Base-by-base conservation (phyloP, 2,329 filamentous ascomycete species). In the Hymenoscyphus fraxineus region DNA sequence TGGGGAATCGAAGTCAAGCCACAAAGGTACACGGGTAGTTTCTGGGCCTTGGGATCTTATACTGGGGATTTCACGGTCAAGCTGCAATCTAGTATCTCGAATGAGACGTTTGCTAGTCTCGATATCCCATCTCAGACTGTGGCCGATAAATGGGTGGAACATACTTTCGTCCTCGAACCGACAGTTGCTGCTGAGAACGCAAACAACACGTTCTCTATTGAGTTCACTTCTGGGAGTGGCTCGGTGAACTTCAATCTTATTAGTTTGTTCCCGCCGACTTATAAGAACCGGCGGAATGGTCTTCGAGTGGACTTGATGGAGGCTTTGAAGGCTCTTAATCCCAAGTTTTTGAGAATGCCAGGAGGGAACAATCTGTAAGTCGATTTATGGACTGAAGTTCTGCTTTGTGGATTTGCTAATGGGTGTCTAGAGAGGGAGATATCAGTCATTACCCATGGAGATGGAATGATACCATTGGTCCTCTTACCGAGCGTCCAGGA, bases 271-370 rank as follows among this genome's bases (percentile, higher is more conserved):
- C 85, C 84, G 1, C 83, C 83, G 0, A 87, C 85, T 0, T 87
- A 82, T 73, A 86, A 86, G 67, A 77, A 79, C 65, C 79, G 82
- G 16, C 47, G 62, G 58, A 89, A 89, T 68, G 87, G 87, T 0
- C 76, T 87, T 51, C 77, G 85, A 6, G 74, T 80, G 9, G 85
- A 88, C 60, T 75, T 88, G 60, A 82, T 81, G 6, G 78, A 83
- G 60, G 80, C 81, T 6, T 74, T 88, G 1, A 81, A 80, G 2
- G 80, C 77, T 7, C 72, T 87, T 0, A 81, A 84, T 60, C 81
- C 83, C 0, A 81, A 80, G n/a, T 83, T 89, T 69, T 80, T 90
- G 56, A 82, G 88, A 16, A 83, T 89, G 64, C 87, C 88, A 0
- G 88, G 88, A 6, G 87, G 86, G 9, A 88, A 88, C 72, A 88